These are phyloP conservation scores for Monilinia fructigena DNA, from an alignment of 2,329 filamentous ascomycete species.

Conservation along the genomic window DNA sequence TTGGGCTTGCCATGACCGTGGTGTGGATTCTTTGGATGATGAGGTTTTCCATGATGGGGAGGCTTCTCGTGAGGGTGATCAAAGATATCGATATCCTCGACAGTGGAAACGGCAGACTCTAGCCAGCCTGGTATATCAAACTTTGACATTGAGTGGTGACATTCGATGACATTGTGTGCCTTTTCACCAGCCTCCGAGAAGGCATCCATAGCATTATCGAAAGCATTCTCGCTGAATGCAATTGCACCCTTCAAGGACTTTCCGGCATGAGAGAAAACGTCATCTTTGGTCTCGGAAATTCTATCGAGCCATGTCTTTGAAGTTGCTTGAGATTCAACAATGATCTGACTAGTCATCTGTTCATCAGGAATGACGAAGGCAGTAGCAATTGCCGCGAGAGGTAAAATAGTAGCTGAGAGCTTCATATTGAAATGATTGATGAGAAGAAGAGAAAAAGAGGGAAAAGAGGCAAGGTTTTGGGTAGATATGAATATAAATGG, in stretches of 20 bases:
- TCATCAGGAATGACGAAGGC: conserved; percentile 55
- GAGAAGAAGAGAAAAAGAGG: conserved; percentile 6
- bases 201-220: conserved; percentile 38
- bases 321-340: conserved; percentile 41
- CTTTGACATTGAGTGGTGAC: conserved; percentile 38
- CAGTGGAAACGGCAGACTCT: conserved; percentile 39
- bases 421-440: conserved; percentile 37
- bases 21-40: conserved; percentile 35
- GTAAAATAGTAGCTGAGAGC: conserved; percentile 46
- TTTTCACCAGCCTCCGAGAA: conserved; percentile 29
- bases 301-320: conserved; percentile 38
- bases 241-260: conserved; percentile 35
- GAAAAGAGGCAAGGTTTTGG: conserved; percentile 7
- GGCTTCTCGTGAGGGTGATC: conserved; percentile 32
- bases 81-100: conserved; percentile 39
- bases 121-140: conserved; percentile 40
- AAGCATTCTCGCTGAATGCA: conserved; percentile 35
- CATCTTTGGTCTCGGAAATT: conserved; percentile 41
- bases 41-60: conserved; percentile 36
- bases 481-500: conserved; percentile 9
- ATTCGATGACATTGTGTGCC: conserved; percentile 35
- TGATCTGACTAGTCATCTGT: conserved; percentile 46
- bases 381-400: conserved; percentile 49
- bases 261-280: conserved; percentile 34
- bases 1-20: conserved; percentile 50